Evolutionary conservation across 495 filamentous ascomycete species (phyloP).

Genomic region (Penicillium odoratum): DNA sequence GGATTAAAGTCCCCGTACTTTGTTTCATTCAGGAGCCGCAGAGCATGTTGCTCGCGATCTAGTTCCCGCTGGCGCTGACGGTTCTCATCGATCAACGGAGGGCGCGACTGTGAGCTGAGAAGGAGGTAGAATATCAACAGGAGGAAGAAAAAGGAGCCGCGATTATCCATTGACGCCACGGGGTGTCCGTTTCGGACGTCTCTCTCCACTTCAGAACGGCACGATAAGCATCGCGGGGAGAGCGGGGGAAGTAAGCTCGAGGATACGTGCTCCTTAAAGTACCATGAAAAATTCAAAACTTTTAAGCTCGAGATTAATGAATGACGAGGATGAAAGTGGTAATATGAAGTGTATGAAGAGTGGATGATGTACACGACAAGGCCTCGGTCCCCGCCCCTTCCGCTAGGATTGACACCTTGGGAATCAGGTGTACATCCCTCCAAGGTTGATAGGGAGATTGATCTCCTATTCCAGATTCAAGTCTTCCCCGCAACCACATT

Average conservation of each 20-base stretch:
- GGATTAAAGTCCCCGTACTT: constrained; percentile 74
- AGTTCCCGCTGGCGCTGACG: constrained; percentile 46
- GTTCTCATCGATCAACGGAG: constrained; percentile 48
- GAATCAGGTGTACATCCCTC: background rate
- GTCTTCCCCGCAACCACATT: constrained; percentile 3
- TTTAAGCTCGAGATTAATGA: constrained; percentile 17
- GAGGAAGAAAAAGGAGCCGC: constrained; percentile 50
- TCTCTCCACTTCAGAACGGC: constrained; percentile 25
- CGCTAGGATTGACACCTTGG: constrained; percentile 10
- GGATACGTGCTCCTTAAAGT: constrained; percentile 3
- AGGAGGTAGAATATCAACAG: constrained; percentile 51
- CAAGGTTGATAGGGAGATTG: constrained; percentile 6
- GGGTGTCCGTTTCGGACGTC: constrained; percentile 32
- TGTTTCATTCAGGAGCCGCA: constrained; percentile 68
- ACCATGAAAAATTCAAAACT: background rate
- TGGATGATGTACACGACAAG: constrained; percentile 43
- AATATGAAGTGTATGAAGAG: constrained; percentile 16
- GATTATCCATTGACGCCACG: constrained; percentile 49
- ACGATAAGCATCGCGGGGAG: constrained; percentile 27
- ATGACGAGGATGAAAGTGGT: constrained; percentile 30
- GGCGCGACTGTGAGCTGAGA: constrained; percentile 45
- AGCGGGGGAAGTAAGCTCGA: constrained; percentile 5
- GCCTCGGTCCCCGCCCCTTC: constrained; percentile 22
- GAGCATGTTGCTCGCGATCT: constrained; percentile 54
- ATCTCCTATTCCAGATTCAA: constrained; percentile 9